Conservation (phyloP, 768 basidiomycete species). For the Lentinula sp. region DNA sequence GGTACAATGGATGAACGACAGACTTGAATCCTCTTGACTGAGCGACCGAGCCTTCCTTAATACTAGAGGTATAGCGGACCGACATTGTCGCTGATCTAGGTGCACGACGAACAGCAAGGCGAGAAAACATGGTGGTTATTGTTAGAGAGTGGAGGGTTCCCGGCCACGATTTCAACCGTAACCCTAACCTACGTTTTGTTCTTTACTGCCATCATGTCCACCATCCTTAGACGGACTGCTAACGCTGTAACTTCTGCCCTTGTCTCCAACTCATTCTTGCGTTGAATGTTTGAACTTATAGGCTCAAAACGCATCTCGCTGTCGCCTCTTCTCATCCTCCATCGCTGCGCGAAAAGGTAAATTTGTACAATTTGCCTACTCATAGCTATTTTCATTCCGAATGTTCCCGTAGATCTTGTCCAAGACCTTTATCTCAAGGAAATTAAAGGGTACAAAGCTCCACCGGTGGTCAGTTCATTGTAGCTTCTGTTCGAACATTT, state of each 20-base stretch:
- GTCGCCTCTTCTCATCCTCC: constrained; percentile 56
- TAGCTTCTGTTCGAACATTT: background rate
- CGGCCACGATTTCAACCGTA: constrained; percentile 21
- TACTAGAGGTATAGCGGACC: constrained; percentile 31
- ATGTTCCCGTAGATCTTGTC: constrained; percentile 69
- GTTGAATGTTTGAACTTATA: constrained; percentile 4
- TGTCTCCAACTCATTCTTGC: background rate
- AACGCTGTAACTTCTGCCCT: constrained; percentile 31
- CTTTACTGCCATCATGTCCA: constrained; percentile 59
- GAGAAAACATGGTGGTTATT: constrained; percentile 17
- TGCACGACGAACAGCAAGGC: constrained; percentile 34
- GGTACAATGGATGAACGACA: constrained; percentile 9
- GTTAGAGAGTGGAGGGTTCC: background rate
- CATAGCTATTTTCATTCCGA: constrained; percentile 23
- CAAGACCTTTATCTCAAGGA: constrained; percentile 91
- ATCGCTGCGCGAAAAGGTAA: constrained; percentile 59
- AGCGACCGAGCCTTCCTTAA: constrained; percentile 53
- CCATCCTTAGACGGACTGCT: constrained; percentile 57
- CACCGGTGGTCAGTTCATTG: constrained; percentile 51
- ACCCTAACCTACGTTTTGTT: constrained; percentile 2
- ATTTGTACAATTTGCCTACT: constrained; percentile 14
- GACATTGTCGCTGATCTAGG: constrained; percentile 29
- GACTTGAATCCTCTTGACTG: constrained; percentile 60
- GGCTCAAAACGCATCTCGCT: constrained; percentile 47
- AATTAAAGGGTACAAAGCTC: constrained; percentile 85